Conservation (phyloP, 2,329 filamentous ascomycete genomes). For the Verticillium dahliae region DNA sequence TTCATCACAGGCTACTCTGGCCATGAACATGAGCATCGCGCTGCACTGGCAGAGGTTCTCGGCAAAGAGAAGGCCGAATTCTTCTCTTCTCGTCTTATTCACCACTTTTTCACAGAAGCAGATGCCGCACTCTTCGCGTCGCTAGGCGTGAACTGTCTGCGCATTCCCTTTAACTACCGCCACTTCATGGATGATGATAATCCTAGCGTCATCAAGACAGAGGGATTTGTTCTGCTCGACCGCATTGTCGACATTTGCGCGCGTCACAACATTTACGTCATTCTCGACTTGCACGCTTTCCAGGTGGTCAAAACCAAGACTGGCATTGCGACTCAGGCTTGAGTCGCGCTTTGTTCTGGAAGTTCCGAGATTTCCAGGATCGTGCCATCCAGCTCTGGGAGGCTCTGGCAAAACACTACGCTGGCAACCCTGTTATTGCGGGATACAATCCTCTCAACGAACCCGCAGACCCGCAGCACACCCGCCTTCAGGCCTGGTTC, state of each 20-base stretch:
- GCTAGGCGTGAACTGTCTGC: slow-evolving; percentile 50
- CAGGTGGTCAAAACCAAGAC: slow-evolving; percentile 39
- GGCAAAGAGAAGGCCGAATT: slow-evolving; percentile 51
- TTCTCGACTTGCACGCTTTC: slow-evolving; percentile 37
- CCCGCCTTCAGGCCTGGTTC: slow-evolving; percentile 31
- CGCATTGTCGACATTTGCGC: slow-evolving; percentile 38
- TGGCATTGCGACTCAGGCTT: slow-evolving; percentile 36
- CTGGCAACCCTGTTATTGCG: slow-evolving; percentile 32
- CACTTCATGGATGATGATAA: slow-evolving; percentile 48
- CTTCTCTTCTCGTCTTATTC: slow-evolving; percentile 51
- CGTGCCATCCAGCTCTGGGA: slow-evolving; percentile 36
- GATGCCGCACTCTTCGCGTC: slow-evolving; percentile 53
- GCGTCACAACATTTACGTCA: slow-evolving; percentile 33
- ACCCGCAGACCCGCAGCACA: slow-evolving; percentile 21
- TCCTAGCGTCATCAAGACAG: slow-evolving; percentile 36
- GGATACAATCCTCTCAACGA: slow-evolving; percentile 32
- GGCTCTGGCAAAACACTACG: slow-evolving; percentile 32
- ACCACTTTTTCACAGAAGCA: slow-evolving; percentile 52
- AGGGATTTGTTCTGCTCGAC: slow-evolving; percentile 42
- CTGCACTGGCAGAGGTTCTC: slow-evolving; percentile 43
- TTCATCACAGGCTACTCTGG: slow-evolving; percentile 59
- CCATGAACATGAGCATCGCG: slow-evolving; percentile 50
- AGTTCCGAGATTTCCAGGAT: slow-evolving; percentile 39
- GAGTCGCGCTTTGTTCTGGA: slow-evolving; percentile 35
- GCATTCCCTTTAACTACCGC: slow-evolving; percentile 55